phyloP scores from a whole-genome alignment of 2,329 filamentous ascomycete genomes.

The Colletotrichum incanum region DNA sequence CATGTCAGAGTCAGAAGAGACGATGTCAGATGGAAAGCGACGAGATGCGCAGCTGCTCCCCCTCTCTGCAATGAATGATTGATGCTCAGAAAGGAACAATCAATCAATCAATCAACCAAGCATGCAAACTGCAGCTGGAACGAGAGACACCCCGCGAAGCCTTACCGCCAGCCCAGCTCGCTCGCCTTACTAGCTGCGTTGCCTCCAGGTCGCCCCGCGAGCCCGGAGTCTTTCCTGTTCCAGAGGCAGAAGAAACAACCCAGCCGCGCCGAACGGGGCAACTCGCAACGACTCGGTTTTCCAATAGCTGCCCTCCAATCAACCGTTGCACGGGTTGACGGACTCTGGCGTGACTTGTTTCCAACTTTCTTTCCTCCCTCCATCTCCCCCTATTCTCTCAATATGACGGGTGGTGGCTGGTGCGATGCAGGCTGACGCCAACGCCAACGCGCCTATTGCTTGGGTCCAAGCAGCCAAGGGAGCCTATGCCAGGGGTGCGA shows the following conservation, averaged over 20 bases:
- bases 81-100: neutral
- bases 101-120: neutral
- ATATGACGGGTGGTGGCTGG: constrained; percentile 8
- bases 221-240: constrained; percentile 13
- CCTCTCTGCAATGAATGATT: too few species aligned
- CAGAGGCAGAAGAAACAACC: constrained; percentile 15
- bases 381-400: neutral
- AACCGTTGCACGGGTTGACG: constrained; percentile 27
- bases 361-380: constrained; percentile 7
- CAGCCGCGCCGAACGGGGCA: constrained; percentile 9
- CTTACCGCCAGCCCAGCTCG: constrained; percentile 1
- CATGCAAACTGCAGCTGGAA: constrained; percentile 6
- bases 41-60: neutral
- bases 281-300: neutral
- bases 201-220: neutral
- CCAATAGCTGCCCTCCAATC: constrained; percentile 23
- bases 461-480: constrained; percentile 29
- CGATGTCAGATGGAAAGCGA: constrained; percentile 5
- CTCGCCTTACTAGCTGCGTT: constrained; percentile 2
- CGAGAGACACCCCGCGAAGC: constrained; percentile 18
- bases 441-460: constrained; percentile 24
- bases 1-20: constrained; percentile 20
- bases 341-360: neutral
- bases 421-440: constrained; percentile 20
- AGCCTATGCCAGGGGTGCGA: neutral